phyloP scores from a whole-genome alignment of 176 grass and related monocot genomes.

The Lolium rigidum region DNA sequence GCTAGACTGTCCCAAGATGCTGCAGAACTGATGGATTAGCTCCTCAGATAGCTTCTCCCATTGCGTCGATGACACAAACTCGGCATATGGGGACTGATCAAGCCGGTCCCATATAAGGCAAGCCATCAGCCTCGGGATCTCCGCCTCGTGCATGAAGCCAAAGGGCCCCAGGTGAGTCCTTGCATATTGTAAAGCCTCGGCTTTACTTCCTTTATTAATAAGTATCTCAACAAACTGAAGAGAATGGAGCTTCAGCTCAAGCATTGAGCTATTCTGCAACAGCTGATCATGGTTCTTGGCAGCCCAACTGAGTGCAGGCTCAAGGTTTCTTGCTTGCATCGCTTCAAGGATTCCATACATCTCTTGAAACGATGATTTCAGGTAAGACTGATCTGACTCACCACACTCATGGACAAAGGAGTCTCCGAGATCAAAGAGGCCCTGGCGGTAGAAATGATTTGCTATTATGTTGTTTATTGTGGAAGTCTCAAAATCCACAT shows the following conservation, averaged over 20 bases:
- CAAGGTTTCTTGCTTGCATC: slow-evolving; percentile 77
- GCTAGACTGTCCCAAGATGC: slow-evolving; percentile 68
- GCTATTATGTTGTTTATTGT: slow-evolving; percentile 79
- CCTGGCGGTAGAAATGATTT: slow-evolving; percentile 80
- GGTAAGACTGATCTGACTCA: slow-evolving; percentile 46
- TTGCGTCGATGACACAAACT: slow-evolving; percentile 55
- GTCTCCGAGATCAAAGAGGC: slow-evolving; percentile 84
- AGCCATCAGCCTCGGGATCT: slow-evolving; percentile 72
- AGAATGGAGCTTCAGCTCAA: slow-evolving; percentile 86
- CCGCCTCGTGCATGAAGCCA: slow-evolving; percentile 52
- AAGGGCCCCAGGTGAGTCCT: slow-evolving; percentile 60
- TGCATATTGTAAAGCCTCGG: slow-evolving; percentile 67
- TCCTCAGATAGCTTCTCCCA: slow-evolving; percentile 79
- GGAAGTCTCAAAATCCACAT: slow-evolving; percentile 69
- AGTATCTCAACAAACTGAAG: slow-evolving; percentile 89
- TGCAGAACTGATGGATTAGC: slow-evolving; percentile 79
- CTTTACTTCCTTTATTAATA: slow-evolving; percentile 57
- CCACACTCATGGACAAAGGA: slow-evolving; percentile 61
- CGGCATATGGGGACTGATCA: slow-evolving; percentile 84
- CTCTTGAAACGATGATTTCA: slow-evolving; percentile 78
- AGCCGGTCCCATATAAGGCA: slow-evolving; percentile 77
- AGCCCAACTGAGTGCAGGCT: slow-evolving; percentile 80
- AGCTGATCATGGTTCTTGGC: slow-evolving; percentile 64
- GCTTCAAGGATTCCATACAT: slow-evolving; percentile 84
- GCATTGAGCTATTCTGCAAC: slow-evolving; percentile 65